Conservation (phyloP, 2,329 filamentous ascomycete genomes). For the Epichloe aotearoae region DNA sequence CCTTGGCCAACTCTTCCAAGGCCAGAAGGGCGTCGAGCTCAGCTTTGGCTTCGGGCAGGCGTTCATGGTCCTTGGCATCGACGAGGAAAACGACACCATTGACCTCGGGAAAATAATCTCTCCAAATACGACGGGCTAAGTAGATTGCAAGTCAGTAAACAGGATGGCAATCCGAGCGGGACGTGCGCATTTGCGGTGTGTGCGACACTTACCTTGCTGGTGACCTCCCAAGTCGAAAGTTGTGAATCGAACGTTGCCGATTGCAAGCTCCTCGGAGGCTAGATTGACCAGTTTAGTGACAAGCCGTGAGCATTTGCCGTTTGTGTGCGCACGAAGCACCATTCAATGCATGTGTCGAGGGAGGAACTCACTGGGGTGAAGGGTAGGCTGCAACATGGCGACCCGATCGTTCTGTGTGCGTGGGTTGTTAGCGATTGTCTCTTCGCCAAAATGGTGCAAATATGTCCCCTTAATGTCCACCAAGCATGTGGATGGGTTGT, state of each 20-base stretch:
- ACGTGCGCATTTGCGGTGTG: neutral
- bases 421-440: constrained; percentile 12
- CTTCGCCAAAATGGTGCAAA: neutral
- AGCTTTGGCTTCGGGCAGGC: constrained; percentile 85
- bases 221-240: constrained; percentile 91
- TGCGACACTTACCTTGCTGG: constrained; percentile 55
- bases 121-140: constrained; percentile 83
- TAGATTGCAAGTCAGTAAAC: constrained; percentile 8
- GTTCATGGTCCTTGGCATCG: constrained; percentile 93
- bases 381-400: constrained; percentile 77
- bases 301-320: neutral
- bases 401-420: constrained; percentile 69
- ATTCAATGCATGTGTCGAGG: neutral
- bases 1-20: constrained; percentile 94
- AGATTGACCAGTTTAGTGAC: constrained; percentile 9
- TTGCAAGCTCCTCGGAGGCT: constrained; percentile 85
- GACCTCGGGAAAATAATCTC: constrained; percentile 94
- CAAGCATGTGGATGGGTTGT: neutral
- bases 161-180: neutral
- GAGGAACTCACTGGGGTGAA: constrained; percentile 68
- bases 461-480: neutral
- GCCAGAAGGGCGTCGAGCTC: constrained; percentile 90
- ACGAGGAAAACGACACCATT: constrained; percentile 96
- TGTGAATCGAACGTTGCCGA: constrained; percentile 87
- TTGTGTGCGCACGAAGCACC: neutral